phyloP scores from a whole-genome alignment of 768 basidiomycete species.

The Rhodotorula sphaerocarpa region DNA sequence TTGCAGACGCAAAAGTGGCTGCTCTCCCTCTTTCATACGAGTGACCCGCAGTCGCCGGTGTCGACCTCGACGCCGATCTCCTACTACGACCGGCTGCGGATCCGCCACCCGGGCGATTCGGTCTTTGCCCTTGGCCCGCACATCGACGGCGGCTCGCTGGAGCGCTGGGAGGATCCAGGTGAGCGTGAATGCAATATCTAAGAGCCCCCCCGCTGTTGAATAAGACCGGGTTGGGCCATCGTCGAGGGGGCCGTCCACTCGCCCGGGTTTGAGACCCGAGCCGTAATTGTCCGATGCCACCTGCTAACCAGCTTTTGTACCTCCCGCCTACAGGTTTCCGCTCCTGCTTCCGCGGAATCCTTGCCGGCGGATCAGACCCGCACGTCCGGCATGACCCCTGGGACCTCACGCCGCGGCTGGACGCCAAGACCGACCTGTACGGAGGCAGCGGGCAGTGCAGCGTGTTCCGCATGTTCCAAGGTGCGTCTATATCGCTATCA shows the following conservation, averaged over 20 bases:
- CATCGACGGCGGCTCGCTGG: conserved; percentile 60
- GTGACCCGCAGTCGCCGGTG: conserved; percentile 48
- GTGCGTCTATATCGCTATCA: not conserved
- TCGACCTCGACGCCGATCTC: conserved; percentile 57
- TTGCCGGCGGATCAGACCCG: not conserved
- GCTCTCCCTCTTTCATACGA: conserved; percentile 36
- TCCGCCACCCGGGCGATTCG: conserved; percentile 62
- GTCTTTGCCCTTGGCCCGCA: conserved; percentile 50
- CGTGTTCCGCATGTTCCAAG: conserved; percentile 45
- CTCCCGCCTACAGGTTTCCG: conserved; percentile 38
- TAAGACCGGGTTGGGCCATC: no score
- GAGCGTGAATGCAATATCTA: no score
- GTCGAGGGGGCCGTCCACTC: no score
- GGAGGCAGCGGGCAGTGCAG: conserved; percentile 37
- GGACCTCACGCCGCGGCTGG: conserved; percentile 8
- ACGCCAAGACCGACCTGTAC: conserved; percentile 17
- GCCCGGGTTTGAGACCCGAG: no score
- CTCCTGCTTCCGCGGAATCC: not conserved
- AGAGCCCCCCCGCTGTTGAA: no score
- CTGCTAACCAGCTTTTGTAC: no score
- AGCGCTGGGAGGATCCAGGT: conserved; percentile 58
- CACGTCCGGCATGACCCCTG: conserved; percentile 12
- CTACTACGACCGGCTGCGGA: conserved; percentile 68
- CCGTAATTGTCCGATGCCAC: no score
- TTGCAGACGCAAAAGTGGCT: conserved; percentile 56